phyloP scores from a whole-genome alignment of 2,329 filamentous ascomycete genomes.

The Claviceps quebecensis region DNA sequence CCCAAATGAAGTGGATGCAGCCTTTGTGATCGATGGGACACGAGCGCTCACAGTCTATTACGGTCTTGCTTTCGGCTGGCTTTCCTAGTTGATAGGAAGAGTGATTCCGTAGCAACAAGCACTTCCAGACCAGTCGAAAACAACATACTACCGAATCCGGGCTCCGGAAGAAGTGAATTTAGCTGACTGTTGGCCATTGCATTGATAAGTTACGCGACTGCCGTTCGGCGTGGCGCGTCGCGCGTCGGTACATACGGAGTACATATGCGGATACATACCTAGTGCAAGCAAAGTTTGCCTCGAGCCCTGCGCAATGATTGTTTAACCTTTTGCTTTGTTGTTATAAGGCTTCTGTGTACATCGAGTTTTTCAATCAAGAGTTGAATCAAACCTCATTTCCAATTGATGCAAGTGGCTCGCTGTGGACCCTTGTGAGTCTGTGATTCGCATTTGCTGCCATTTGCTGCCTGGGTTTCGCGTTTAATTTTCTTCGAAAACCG shows the following conservation, averaged over 20 bases:
- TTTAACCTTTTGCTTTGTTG: not conserved
- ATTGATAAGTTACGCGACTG: not conserved
- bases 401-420: not conserved
- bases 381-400: not conserved
- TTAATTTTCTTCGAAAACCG: not conserved
- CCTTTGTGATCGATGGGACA: not conserved
- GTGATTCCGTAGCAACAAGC: not conserved
- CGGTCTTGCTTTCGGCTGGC: not conserved
- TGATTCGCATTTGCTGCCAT: not conserved
- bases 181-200: not conserved
- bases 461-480: not conserved
- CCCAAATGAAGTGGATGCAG: not conserved
- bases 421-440: not conserved
- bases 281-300: not conserved
- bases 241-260: no score
- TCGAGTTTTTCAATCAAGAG: no score
- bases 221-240: not conserved
- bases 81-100: not conserved
- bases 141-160: not conserved
- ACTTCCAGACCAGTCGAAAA: not conserved
- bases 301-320: not conserved
- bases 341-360: no score
- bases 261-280: not conserved
- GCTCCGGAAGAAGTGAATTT: not conserved
- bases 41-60: not conserved